These are phyloP conservation scores for Colletotrichum horii DNA, from an alignment of 2,329 filamentous ascomycete species.

Conservation along the genomic window DNA sequence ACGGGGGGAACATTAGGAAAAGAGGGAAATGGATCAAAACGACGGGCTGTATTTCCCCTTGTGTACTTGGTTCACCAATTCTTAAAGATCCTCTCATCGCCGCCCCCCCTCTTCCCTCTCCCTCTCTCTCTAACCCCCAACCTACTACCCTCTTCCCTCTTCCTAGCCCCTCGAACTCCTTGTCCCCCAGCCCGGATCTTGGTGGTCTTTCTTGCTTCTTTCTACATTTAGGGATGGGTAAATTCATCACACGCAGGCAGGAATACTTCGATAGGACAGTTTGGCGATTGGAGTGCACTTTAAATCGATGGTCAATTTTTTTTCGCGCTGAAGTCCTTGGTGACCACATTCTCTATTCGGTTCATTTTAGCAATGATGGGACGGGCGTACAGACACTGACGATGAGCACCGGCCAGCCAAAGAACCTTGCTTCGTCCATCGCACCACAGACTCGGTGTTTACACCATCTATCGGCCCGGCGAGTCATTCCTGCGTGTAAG, in stretches of 20 bases:
- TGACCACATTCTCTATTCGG: not conserved
- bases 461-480: not conserved
- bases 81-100: not conserved
- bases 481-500: not conserved
- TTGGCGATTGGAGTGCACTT: conserved; percentile 58
- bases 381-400: not conserved
- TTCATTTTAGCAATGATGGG: not conserved
- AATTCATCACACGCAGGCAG: conserved; percentile 41
- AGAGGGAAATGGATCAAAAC: not conserved
- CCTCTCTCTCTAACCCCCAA: not conserved
- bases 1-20: not conserved
- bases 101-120: not conserved
- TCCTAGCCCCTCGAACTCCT: conserved; percentile 17
- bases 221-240: conserved; percentile 35
- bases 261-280: conserved; percentile 52
- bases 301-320: conserved; percentile 37
- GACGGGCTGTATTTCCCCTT: conserved; percentile 18
- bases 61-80: conserved; percentile 6
- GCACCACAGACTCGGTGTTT: not conserved
- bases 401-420: conserved; percentile 2
- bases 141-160: conserved; percentile 16
- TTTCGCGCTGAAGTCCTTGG: not conserved
- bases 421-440: not conserved
- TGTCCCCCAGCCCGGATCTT: conserved; percentile 20
- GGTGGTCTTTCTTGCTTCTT: conserved; percentile 25